Evolutionary conservation across 306 rosid genomes (phyloP).

Genomic region (Heteromeles arbutifolia): DNA sequence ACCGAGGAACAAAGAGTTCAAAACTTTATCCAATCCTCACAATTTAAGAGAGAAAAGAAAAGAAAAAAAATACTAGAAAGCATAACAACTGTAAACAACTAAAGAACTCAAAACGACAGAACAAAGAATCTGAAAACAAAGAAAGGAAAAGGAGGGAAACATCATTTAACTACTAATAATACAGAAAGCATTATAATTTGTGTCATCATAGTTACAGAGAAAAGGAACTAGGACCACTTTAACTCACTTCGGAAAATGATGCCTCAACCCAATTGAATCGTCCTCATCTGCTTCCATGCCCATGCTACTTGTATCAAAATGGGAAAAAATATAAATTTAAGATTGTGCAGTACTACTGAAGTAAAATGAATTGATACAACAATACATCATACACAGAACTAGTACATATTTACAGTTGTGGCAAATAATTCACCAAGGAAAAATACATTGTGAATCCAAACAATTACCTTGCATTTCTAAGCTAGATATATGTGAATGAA

Average conservation of each 20-base stretch:
- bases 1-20: neutral
- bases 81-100: neutral
- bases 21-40: neutral
- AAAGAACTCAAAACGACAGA: neutral
- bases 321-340: neutral
- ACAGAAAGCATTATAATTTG: neutral
- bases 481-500: neutral
- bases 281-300: constrained; percentile 37
- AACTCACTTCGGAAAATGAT: constrained; percentile 76
- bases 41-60: neutral
- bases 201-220: constrained; percentile 3
- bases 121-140: neutral
- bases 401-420: neutral
- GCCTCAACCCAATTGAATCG: constrained; percentile 33
- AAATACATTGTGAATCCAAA: neutral
- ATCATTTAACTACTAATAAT: neutral
- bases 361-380: neutral
- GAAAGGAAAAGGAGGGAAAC: neutral
- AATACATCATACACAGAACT: neutral
- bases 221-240: constrained; percentile 12
- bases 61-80: neutral
- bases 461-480: neutral
- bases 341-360: neutral
- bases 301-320: constrained; percentile 23
- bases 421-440: neutral